These are phyloP conservation scores for Nidularia pulvinata DNA, from an alignment of 768 basidiomycete genomes.

Conservation along the genomic window DNA sequence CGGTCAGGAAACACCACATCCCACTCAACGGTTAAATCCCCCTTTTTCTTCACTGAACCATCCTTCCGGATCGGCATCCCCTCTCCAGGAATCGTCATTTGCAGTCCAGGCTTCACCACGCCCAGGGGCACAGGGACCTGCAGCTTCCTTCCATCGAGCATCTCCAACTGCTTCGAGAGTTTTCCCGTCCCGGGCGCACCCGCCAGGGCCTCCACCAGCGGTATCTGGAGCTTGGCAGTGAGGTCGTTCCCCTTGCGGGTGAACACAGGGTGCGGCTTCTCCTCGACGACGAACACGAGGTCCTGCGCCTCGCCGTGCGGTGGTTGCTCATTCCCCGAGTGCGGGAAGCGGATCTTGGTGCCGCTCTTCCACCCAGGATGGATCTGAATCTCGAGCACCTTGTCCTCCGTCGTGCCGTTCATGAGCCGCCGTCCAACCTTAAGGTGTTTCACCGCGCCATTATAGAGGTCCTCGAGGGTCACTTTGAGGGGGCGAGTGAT, in stretches of 20 bases:
- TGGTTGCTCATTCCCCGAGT: constrained; percentile 79
- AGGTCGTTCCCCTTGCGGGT: constrained; percentile 85
- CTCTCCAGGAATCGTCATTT: constrained; percentile 70
- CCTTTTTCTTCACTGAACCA: constrained; percentile 67
- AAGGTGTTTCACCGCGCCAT: constrained; percentile 84
- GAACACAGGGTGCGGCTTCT: constrained; percentile 84
- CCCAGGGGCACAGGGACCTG: constrained; percentile 66
- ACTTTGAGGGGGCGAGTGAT: constrained; percentile 84
- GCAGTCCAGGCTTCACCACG: constrained; percentile 76
- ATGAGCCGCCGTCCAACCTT: constrained; percentile 78
- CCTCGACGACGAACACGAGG: constrained; percentile 97
- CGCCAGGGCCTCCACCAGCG: constrained; percentile 83
- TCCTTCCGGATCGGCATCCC: constrained; percentile 94
- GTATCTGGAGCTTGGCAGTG: constrained; percentile 53
- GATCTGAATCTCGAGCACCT: constrained; percentile 78
- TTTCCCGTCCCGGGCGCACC: constrained; percentile 40
- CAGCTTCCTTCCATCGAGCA: constrained; percentile 80
- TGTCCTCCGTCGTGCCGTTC: constrained; percentile 81
- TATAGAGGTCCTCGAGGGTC: constrained; percentile 84
- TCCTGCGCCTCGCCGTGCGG: constrained; percentile 72
- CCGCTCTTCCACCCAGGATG: constrained; percentile 96
- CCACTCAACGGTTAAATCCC: constrained; percentile 84
- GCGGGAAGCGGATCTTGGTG: constrained; percentile 90
- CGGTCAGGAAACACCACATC: constrained; percentile 83
- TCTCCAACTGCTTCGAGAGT: constrained; percentile 51